Evolutionary conservation across 1,284 basidiomycete species (phyloP).

Genomic region (Sporisorium iseilematis-ciliati): DNA sequence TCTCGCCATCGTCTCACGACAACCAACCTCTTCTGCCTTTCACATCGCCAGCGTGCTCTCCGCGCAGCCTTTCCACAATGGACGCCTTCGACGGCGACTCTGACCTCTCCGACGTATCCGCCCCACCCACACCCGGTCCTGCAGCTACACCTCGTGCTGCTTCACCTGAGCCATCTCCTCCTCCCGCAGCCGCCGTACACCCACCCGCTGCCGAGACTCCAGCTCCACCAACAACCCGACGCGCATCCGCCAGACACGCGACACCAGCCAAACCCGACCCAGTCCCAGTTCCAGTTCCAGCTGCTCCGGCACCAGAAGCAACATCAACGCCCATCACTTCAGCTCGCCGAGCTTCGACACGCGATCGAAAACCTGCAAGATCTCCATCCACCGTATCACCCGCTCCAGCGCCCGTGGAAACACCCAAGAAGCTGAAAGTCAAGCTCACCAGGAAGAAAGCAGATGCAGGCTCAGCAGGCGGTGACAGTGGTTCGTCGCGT

Average conservation of each 20-base stretch:
- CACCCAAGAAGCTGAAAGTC: slow-evolving; percentile 16
- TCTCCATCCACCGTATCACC: background rate
- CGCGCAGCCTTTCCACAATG: slow-evolving; percentile 10
- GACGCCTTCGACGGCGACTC: slow-evolving; percentile 39
- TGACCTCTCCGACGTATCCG: slow-evolving; percentile 39
- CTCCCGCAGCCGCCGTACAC: background rate
- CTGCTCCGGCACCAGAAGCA: background rate
- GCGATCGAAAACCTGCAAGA: slow-evolving; percentile 21
- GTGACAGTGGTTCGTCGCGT: slow-evolving; percentile 27
- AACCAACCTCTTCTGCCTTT: too few species aligned
- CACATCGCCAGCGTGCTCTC: too few species aligned
- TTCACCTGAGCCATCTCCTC: slow-evolving; percentile 6
- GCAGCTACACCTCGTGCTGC: slow-evolving; percentile 28
- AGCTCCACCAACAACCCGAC: slow-evolving; percentile 8
- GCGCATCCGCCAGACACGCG: slow-evolving; percentile 1
- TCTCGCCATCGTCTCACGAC: too few species aligned
- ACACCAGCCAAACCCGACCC: slow-evolving; percentile 6
- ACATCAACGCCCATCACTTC: background rate
- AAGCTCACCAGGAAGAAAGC: slow-evolving; percentile 20
- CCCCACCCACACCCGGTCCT: slow-evolving; percentile 41
- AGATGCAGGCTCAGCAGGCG: slow-evolving; percentile 1
- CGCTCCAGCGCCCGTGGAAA: background rate
- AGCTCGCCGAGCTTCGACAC: slow-evolving; percentile 17
- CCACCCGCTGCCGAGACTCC: background rate
- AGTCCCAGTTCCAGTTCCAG: too few species aligned